Conservation (phyloP, 176 grass and related monocot genomes). For the Triticum monococcum region DNA sequence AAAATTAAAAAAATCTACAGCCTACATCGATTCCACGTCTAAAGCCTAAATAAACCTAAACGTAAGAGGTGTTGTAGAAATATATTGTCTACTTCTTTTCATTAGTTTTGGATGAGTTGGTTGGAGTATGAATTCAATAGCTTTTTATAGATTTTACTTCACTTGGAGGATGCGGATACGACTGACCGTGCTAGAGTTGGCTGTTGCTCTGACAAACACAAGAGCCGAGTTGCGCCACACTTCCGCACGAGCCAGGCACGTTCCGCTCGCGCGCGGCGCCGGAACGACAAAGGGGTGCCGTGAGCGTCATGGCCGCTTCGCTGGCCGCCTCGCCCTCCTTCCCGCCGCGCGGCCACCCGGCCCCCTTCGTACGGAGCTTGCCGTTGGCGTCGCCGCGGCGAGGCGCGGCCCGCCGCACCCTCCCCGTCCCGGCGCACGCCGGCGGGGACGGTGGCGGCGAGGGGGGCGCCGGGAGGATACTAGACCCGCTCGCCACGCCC, state of each 20-base stretch:
- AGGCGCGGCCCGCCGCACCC: not conserved
- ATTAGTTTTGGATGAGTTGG: too few relatives aligned
- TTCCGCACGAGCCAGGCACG: not conserved
- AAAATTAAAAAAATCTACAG: too few relatives aligned
- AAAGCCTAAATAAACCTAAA: too few relatives aligned
- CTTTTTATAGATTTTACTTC: too few relatives aligned
- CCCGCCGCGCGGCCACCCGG: not conserved
- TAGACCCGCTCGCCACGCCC: constrained; percentile 55
- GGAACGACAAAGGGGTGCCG: not conserved
- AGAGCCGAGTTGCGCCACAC: too few relatives aligned
- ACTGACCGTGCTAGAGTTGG: too few relatives aligned
- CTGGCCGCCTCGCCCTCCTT: not conserved
- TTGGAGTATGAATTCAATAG: too few relatives aligned
- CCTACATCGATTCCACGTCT: too few relatives aligned
- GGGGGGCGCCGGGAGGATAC: constrained; percentile 35
- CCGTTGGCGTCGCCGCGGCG: not conserved
- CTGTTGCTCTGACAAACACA: too few relatives aligned
- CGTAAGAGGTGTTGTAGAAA: too few relatives aligned
- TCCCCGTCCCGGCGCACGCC: constrained; percentile 4
- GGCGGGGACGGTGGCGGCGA: not conserved
- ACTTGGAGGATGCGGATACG: too few relatives aligned
- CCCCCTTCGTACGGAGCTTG: not conserved
- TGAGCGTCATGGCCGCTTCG: constrained; percentile 8
- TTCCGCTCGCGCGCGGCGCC: not conserved
- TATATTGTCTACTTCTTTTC: too few relatives aligned